Evolutionary conservation across 1,284 basidiomycete genomes (phyloP), one percentile per base, ranked within the genome.

Genomic region (Cutaneotrichosporon mucoides): DNA sequence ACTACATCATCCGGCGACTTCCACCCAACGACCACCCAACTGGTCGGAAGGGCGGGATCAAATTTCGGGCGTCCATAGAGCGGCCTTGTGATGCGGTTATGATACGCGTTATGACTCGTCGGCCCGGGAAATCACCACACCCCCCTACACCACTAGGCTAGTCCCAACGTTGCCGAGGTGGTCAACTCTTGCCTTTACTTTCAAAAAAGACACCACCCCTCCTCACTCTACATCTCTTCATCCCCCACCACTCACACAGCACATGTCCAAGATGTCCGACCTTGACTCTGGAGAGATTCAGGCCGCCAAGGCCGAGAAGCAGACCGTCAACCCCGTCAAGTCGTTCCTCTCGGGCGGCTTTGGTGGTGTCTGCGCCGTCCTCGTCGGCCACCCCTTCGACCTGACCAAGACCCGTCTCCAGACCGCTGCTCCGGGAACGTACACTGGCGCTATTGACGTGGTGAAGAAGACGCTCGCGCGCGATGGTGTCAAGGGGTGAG

Each of bases 371-470:
- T 41, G 72, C 63, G 64, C 61, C 61, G 73, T 76, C 4, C 70
- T 76, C 49, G 72, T 75, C 89, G 95, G 95, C 5, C 96, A 99
- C 73, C 95, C 95, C 7, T 99, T 99, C 75, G 95, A 99, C 80
- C 81, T 99, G 68, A 96, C 91, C 61, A 98, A 98, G 82, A 97
- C 93, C 37, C 85, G 93, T 59, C 79, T 99, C 67, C 96, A 99
- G 80, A 99, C 96, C 7, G 95, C 96, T 6, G 69, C 86, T 12
- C 86, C 89, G 15, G 95, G 96, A 6, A 84, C 86, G 52, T 99
- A 99, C 80, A 93, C 84, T 24, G 93, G 96, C 48, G 91, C 90
- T 2, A 69, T 98, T 33, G 95, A 99, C 80, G 94, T 96, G 15
- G 92, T 98, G 49, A 88, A 85, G 78, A 91, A 92, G 81, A 89